phyloP scores from a whole-genome alignment of 768 basidiomycete species.

The Holtermanniella nyarrowii region DNA sequence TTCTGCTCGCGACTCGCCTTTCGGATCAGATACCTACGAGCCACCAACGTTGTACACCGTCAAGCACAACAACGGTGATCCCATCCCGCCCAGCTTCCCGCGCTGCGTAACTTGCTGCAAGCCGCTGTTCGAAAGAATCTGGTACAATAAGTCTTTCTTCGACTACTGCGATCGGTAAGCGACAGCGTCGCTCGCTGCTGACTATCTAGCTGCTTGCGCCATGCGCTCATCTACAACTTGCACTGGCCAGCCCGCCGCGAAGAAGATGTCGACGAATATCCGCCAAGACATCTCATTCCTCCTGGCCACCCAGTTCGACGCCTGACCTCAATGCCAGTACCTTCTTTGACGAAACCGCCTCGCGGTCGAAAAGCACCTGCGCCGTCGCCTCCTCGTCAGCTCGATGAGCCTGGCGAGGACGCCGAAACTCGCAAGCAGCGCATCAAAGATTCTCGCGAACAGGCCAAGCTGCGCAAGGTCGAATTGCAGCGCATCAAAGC shows the following conservation, averaged over 20 bases:
- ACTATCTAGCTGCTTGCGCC: conserved; percentile 22
- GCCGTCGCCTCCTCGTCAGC: conserved; percentile 7
- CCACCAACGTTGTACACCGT: background rate
- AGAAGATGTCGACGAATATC: conserved; percentile 28
- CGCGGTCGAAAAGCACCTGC: conserved; percentile 11
- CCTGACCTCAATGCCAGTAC: conserved; percentile 23
- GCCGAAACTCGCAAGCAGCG: conserved; percentile 5
- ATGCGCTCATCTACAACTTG: conserved; percentile 26
- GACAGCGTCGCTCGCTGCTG: background rate
- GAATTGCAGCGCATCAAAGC: conserved; percentile 18
- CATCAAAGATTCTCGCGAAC: conserved; percentile 9
- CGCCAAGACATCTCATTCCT: conserved; percentile 31
- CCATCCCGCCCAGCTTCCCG: conserved; percentile 20
- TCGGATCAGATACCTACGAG: background rate
- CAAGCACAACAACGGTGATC: conserved; percentile 9
- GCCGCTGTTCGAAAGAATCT: conserved; percentile 21
- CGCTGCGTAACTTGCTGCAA: conserved; percentile 29
- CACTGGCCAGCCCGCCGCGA: conserved; percentile 30
- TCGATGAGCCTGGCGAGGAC: conserved; percentile 3
- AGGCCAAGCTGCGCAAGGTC: conserved; percentile 20
- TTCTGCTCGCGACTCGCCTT: background rate
- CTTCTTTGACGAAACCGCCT: conserved; percentile 20
- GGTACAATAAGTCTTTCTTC: conserved; percentile 26
- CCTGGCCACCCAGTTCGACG: conserved; percentile 15
- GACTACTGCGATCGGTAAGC: conserved; percentile 31